Evolutionary conservation across 768 basidiomycete genomes (phyloP), one percentile per base, ranked within the genome.

Genomic region (Neoboletus subvelutipes): DNA sequence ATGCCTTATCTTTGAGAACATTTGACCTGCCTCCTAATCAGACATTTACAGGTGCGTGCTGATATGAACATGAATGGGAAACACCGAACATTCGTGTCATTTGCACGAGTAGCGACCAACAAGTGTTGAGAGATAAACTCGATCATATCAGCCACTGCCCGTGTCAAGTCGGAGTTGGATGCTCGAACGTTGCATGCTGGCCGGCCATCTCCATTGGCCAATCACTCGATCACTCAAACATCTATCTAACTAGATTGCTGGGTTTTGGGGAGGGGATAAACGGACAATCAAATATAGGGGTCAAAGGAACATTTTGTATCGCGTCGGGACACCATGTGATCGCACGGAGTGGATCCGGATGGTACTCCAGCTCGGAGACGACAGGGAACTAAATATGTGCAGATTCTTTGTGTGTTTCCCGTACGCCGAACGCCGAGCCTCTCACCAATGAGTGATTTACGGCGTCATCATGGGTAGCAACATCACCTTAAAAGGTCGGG

Each of bases 131-230:
- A 45, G 48, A 54, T 63, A 63, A 24, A 26, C 45, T 8, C 31
- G 33, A 59, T 63, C n/a, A n/a, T n/a, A n/a, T n/a, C 51, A 48
- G 39, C 28, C 47, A 42, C n/a, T 45, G 45, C 18, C 28, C 39
- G 51, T 54, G 45, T 59, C 61, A 64, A 45, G n/a, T 56, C 65
- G 65, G 65, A 54, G 54, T 47, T 46, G 46, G 29, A 48, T 11
- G 15, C 4, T 15, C 3, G 26, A 55, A 50, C 46, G 49, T 59
- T 60, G 29, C 18, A 28, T 37, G 34, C 9, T 17, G 17, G 39
- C 12, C 18, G 39, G 41, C 41, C 47, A 46, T 59, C 50, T 31
- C 39, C 31, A 55, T 50, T 52, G 52, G 18, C 36, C 46, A 34
- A 53, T 55, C 45, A 54, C 20, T 22, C 51, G 11, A 55, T 62